Evolutionary conservation across 306 rosid species (phyloP), one percentile per base, ranked within the genome.

Genomic region (Comarum palustre): DNA sequence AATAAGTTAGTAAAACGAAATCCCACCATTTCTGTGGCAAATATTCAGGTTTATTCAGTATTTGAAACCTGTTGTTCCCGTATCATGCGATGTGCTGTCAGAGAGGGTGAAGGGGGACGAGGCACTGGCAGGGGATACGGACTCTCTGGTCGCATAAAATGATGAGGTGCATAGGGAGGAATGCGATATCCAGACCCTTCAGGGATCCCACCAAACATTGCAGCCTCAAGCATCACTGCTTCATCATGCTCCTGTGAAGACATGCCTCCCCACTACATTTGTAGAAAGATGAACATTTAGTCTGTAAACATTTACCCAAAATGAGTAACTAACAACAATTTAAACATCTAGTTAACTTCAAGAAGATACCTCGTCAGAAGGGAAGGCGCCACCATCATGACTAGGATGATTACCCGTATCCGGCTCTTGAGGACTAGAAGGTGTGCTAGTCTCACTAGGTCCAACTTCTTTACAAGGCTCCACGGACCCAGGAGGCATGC

Each of bases 171-270:
- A 73, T 85, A 90, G 62, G 90, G 82, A 73, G 90, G 82, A 73
- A 81, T 72, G 65, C 42, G 90, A 82, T 86, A 91, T 48, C 89
- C 81, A 73, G 79, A 77, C 57, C 88, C 90, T 86, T 91, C 97
- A 14, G 97, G 94, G 71, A 88, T 85, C 77, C 97, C 96, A 74
- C 99, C 99, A 69, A 91, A 94, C 92, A 90, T 88, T 72, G 97
- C 97, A 63, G 96, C 97, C 87, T 91, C 97, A 42, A 94, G 96
- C 96, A 95, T 95, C 63, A 94, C 95, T 58, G 97, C 97, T 83
- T 89, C 97, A 48, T 94, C 95, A 43, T 86, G 97, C 74, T 94
- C 97, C 88, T 77, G 91, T 2, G 97, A 89, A 75, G 95, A 91
- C 68, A 91, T 88, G 75, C 96, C 97, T 77, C 97, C 97, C 99